phyloP scores from a whole-genome alignment of 2,329 filamentous ascomycete genomes.

The Aspergillus sp. region DNA sequence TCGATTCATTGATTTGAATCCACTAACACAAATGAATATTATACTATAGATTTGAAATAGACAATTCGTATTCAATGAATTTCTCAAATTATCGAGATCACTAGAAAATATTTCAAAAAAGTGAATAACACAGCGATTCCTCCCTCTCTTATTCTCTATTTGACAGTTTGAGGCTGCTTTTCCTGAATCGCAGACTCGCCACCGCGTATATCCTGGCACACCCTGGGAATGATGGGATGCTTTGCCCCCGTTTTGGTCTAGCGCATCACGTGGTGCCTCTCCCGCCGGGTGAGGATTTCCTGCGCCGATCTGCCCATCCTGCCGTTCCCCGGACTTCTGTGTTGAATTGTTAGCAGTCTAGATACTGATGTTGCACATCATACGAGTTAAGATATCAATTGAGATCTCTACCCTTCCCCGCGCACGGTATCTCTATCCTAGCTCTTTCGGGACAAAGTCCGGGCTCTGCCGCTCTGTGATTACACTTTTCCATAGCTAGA shows the following conservation, averaged over 20 bases:
- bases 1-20: background rate
- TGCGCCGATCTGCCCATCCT: constrained; percentile 15
- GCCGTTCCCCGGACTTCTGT: constrained; percentile 8
- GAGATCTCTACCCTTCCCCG: background rate
- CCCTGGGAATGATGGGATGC: constrained; percentile 17
- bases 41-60: background rate
- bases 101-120: too few species aligned
- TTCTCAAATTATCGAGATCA: background rate
- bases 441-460: too few species aligned
- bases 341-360: background rate
- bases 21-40: background rate
- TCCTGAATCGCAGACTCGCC: constrained; percentile 7
- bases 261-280: constrained; percentile 29
- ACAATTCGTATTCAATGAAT: background rate
- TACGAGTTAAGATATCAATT: background rate
- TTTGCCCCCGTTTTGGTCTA: constrained; percentile 16
- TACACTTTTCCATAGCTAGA: background rate
- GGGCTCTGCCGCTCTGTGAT: background rate
- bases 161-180: constrained; percentile 2
- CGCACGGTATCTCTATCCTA: too few species aligned
- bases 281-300: constrained; percentile 13
- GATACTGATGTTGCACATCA: background rate
- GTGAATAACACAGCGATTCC: too few species aligned
- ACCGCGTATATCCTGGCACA: constrained; percentile 33
- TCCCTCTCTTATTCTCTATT: too few species aligned